Percentiles rank a stretch among this genome's conserved stretches.
phyloP scores from a whole-genome alignment of 2,329 filamentous ascomycete genomes.

The Keithomyces neogunnii region DNA sequence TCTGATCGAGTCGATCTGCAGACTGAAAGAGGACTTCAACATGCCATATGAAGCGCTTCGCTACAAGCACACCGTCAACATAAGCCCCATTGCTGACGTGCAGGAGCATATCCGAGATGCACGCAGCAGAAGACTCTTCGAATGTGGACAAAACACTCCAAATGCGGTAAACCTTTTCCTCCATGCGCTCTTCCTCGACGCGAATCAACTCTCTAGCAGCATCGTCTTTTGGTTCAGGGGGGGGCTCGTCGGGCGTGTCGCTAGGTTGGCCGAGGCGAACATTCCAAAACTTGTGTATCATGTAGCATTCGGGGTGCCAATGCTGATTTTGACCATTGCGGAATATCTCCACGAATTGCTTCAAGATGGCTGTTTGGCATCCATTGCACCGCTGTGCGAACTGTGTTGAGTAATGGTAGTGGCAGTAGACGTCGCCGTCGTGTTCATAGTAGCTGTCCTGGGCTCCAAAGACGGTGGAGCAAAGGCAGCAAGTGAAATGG shows the following conservation, averaged over 20 bases:
- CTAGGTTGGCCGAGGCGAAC: constrained; percentile 67
- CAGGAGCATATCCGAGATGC: constrained; percentile 97
- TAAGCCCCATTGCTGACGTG: constrained; percentile 98
- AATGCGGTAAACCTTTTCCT: constrained; percentile 95
- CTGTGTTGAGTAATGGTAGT: constrained; percentile 97
- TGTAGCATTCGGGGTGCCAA: constrained; percentile 99
- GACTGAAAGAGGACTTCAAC: constrained; percentile 88
- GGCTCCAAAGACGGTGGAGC: constrained; percentile 94
- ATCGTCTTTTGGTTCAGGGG: constrained; percentile 35
- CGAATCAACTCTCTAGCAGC: constrained; percentile 69
- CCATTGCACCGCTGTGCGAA: constrained; percentile 96
- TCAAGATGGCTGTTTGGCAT: constrained; percentile 92
- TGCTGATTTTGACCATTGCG: constrained; percentile 97
- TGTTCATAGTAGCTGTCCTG: constrained; percentile 99
- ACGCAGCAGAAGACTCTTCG: constrained; percentile 94
- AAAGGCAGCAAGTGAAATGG: constrained; percentile 96
- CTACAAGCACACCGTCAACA: constrained; percentile 87
- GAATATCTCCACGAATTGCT: constrained; percentile 98
- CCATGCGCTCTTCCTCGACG: constrained; percentile 84
- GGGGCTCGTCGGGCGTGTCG: constrained; percentile 35
- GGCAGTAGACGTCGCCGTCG: constrained; percentile 91
- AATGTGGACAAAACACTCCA: constrained; percentile 97
- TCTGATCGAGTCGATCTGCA: constrained; percentile 73
- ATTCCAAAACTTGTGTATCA: constrained; percentile 99
- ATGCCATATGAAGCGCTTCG: constrained; percentile 92